Base-by-base conservation (phyloP, 352 stramenopile species). In the Globisporangium acanthophoron region DNA sequence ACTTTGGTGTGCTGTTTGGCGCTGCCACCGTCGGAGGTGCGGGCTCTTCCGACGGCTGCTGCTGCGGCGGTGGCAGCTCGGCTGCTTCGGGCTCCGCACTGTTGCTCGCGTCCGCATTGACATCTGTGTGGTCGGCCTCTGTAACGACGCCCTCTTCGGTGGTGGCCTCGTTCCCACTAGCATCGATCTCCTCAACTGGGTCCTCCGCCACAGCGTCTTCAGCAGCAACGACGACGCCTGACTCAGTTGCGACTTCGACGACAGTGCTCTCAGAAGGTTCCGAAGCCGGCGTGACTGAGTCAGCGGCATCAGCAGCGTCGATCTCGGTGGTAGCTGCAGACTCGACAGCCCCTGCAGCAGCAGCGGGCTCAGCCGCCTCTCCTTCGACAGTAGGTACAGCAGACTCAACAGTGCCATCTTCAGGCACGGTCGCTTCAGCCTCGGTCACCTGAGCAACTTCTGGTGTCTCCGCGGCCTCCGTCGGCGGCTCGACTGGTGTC, bases 1-100 rank as follows among this genome's bases (percentile, higher is more conserved):
- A 54, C 12, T 31, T 24, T 61, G 58, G 70, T 0, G 47, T 24
- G 33, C 58, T 39, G 31, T 51, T 50, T 35, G 13, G 57, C 18
- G 24, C 2, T 46, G 40, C 20, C 6, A 27, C 12, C 13, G 15
- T 24, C 20, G 56, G 16, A 18, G 59, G 7, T 18, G 39, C 2
- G 8, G 1, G 24, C 54, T 24, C 16, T 24, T 16, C 21, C 40
- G n/a, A 21, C 9, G 7, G 16, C 12, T 48, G 29, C 5, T 33
- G 41, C 55, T 15, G 43, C 27, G 24, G 16, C 31, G 3, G 24
- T 12, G 15, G 13, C 13, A 27, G 29, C 9, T 41, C 16, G 5
- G 27, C n/a, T 3, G 5, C 24, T 40, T 2, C 24, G 20, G 53
- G 27, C 31, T 60, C 46, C 24, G 31, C 13, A 3, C 40, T 24